Base-by-base conservation (phyloP, 2,329 filamentous ascomycete genomes). In the Amylocarpus encephaloides region DNA sequence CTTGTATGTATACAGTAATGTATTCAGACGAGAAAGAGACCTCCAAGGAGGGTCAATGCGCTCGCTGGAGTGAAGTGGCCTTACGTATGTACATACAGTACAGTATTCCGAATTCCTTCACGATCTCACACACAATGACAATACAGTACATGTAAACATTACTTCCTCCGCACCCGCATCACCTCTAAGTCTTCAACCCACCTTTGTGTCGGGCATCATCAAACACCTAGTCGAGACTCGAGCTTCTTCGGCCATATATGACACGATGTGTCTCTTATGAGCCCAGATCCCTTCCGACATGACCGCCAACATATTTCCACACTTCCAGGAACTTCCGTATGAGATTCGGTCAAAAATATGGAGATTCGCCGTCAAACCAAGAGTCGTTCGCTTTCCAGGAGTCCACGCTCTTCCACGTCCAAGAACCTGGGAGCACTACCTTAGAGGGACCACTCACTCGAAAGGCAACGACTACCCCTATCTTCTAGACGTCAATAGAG, bases 371-470 rank as follows among this genome's bases (percentile, higher is more conserved):
- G 34, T 46, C 11, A 46, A 32, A 12, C 43, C 43, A 5, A 32
- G 43, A 29, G 13, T 35, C 18, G 32, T 45, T 5, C 43, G 34
- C 6, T 46, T 26, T 13, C 43, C 43, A n/a, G 13, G n/a, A n/a
- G 22, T 13, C 6, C 29, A 15, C 11, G 16, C 12, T 2, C 33
- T 46, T 15, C 43, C 43, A 11, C 13, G 11, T 12, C 22, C 13
- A 34, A 26, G 36, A 32, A 46, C 18, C 34, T 46, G 19, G 43
- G 43, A 46, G 19, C 43, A 46, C 33, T 39, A 46, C 12, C 43
- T 46, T 15, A 10, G 34, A 7, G n/a, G 34, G 5, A 46, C 12
- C 11, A 11, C 18, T 12, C 9, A 38, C 34, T 26, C 26, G 5
- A 4, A 22, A 19, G 5, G 15, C 18, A 46, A 46, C 19, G 33